Evolutionary conservation across 352 stramenopile species (phyloP).

Genomic region (Globisporangium spiculum): DNA sequence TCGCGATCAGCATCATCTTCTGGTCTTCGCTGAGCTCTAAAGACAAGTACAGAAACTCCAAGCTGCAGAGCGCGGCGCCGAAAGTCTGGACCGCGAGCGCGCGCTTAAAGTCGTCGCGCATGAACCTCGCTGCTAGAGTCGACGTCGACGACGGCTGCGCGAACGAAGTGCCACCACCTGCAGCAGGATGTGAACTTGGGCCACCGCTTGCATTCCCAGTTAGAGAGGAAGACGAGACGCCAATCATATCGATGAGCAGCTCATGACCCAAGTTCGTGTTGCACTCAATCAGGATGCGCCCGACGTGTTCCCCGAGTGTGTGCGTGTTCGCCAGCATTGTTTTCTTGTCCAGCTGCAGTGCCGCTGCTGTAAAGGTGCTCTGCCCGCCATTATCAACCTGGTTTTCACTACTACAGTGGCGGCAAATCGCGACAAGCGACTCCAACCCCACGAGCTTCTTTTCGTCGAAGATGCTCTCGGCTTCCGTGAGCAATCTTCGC

Average conservation of each 20-base stretch:
- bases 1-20: conserved; percentile 57
- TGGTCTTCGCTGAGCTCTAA: conserved; percentile 59
- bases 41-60: conserved; percentile 43
- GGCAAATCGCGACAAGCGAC: conserved; percentile 30
- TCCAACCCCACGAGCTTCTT: conserved; percentile 72
- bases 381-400: neutral
- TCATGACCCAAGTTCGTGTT: conserved; percentile 58
- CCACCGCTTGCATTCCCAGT: conserved; percentile 5
- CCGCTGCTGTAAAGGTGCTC: neutral
- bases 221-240: neutral
- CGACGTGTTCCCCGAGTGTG: conserved; percentile 55
- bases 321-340: conserved; percentile 25
- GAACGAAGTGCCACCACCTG: neutral
- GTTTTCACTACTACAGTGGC: neutral
- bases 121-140: conserved; percentile 4
- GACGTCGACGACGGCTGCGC: neutral
- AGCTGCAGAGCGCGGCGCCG: conserved; percentile 32
- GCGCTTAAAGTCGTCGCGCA: conserved; percentile 48
- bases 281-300: conserved; percentile 67
- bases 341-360: conserved; percentile 31
- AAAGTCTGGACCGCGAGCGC: conserved; percentile 54
- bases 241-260: conserved; percentile 16
- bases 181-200: conserved; percentile 1
- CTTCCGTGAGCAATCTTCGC: conserved; percentile 49
- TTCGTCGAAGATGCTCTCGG: conserved; percentile 62